A percentile compares a stretch with the other conserved stretches of the same genome.
Conservation (phyloP, 2,329 filamentous ascomycete genomes). For the Elsinoe necatrix region DNA sequence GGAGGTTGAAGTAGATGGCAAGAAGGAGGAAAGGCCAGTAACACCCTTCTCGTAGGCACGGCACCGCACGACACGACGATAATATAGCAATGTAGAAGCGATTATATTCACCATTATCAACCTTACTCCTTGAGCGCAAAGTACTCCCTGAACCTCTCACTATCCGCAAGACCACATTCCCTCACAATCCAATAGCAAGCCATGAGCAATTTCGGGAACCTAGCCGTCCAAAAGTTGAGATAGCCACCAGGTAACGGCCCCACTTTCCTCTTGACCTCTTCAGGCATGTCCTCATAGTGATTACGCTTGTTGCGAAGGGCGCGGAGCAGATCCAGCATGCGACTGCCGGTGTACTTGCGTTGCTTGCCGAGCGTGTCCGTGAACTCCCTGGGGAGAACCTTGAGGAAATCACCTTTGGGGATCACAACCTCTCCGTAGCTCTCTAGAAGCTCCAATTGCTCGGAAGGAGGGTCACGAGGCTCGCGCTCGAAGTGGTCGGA, state of each 20-base stretch:
- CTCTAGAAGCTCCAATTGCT: constrained; percentile 53
- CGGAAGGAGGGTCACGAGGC: constrained; percentile 69
- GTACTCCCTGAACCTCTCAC: constrained; percentile 64
- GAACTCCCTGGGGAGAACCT: constrained; percentile 66
- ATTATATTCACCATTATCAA: too few relatives aligned
- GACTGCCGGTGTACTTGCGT: constrained; percentile 80
- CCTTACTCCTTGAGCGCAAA: constrained; percentile 35
- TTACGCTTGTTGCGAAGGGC: constrained; percentile 94
- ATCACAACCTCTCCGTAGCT: constrained; percentile 29
- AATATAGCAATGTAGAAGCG: too few relatives aligned
- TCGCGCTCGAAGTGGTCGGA: constrained; percentile 96
- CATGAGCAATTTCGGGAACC: constrained; percentile 71
- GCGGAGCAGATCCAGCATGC: constrained; percentile 76
- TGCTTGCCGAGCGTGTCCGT: constrained; percentile 87
- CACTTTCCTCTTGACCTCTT: constrained; percentile 63
- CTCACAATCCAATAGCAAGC: constrained; percentile 68
- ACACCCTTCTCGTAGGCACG: constrained; percentile 23
- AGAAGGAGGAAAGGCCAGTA: constrained; percentile 26
- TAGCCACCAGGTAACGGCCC: constrained; percentile 67
- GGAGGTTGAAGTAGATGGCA: constrained; percentile 48
- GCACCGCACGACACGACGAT: too few relatives aligned
- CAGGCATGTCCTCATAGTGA: constrained; percentile 94
- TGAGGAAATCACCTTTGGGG: constrained; percentile 59
- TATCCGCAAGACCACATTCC: constrained; percentile 53
- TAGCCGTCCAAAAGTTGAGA: constrained; percentile 69